phyloP scores from a whole-genome alignment of 441 rosid species.

The Pelargonium cotyledonis region DNA sequence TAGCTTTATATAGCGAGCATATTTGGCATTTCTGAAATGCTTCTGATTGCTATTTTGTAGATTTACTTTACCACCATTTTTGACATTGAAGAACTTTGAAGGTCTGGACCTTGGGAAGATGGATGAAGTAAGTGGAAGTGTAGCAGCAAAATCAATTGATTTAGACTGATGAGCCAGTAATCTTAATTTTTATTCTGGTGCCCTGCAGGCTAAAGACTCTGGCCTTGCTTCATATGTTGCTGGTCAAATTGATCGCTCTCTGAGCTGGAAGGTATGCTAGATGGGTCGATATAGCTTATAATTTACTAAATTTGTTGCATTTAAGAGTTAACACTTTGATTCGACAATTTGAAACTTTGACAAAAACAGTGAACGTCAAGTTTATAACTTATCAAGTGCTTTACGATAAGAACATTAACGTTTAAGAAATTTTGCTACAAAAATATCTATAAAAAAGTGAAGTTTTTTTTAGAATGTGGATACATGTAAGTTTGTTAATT shows the following conservation, averaged over 20 bases:
- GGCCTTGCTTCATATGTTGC: conserved; percentile 90
- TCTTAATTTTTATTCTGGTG: conserved; percentile 2
- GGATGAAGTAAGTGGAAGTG: conserved; percentile 40
- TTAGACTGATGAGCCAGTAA: background rate
- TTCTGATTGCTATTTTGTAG: conserved; percentile 29
- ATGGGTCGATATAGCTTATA: too few species aligned
- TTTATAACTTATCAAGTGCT: too few species aligned
- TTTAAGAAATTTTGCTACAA: too few species aligned
- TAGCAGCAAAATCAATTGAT: background rate
- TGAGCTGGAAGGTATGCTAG: conserved; percentile 27
- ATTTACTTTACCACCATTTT: conserved; percentile 59
- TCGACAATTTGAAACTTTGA: too few species aligned
- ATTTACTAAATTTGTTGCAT: background rate
- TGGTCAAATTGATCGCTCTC: conserved; percentile 71
- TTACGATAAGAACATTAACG: too few species aligned
- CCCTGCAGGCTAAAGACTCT: conserved; percentile 63
- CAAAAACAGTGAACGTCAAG: too few species aligned
- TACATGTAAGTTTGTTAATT: too few species aligned
- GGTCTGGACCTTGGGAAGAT: conserved; percentile 76
- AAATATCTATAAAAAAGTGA: too few species aligned
- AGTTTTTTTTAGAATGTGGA: too few species aligned
- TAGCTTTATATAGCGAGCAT: too few species aligned
- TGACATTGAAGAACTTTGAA: conserved; percentile 88
- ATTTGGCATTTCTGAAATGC: background rate
- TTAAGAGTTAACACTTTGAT: too few species aligned